Conservation (phyloP, 78 protist species). For the Speleostelium caveatum region DNA sequence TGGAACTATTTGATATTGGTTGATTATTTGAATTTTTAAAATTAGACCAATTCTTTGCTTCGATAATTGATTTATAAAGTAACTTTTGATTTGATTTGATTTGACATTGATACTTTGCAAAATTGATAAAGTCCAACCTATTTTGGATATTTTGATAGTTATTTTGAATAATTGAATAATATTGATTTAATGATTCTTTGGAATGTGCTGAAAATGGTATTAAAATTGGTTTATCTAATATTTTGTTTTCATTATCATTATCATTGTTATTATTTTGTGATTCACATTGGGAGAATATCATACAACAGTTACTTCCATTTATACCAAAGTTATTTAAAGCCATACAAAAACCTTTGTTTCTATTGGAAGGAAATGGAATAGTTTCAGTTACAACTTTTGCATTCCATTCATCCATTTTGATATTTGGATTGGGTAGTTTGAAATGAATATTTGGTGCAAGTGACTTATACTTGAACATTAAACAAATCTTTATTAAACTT, state of each 20-base stretch:
- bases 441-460: conserved; percentile 63
- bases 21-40: neutral
- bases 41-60: neutral
- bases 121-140: conserved; percentile 6
- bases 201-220: conserved; percentile 41
- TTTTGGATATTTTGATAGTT: neutral
- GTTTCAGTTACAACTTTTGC: conserved; percentile 50
- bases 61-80: neutral
- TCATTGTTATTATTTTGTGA: neutral
- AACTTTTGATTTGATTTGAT: neutral
- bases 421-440: conserved; percentile 32
- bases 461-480: conserved; percentile 52
- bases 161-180: neutral
- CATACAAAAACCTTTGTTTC: conserved; percentile 8
- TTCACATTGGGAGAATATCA: conserved; percentile 40
- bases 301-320: conserved; percentile 90
- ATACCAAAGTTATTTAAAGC: conserved; percentile 91
- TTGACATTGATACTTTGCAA: conserved; percentile 23
- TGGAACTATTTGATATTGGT: neutral
- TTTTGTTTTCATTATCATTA: neutral
- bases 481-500: conserved; percentile 69
- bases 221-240: conserved; percentile 8
- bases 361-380: conserved; percentile 10
- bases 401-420: conserved; percentile 56
- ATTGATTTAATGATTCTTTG: conserved; percentile 34